Percentiles rank a stretch among this genome's conserved stretches.
Conservation (phyloP, 805 yeast genomes). For the Monosporozyma solicola region DNA sequence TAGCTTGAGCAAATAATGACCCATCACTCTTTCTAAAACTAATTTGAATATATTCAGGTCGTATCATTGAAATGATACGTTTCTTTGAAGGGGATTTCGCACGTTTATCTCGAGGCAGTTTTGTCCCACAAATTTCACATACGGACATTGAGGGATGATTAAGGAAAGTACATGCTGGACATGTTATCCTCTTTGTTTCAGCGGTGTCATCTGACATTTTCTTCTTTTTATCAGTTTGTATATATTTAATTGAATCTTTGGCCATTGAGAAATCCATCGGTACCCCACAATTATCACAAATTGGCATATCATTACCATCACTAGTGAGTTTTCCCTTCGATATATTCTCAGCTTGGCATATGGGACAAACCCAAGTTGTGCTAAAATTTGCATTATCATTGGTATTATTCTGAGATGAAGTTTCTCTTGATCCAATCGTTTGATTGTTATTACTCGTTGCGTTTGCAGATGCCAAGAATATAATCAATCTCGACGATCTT, state of each 20-base stretch:
- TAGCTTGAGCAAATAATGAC: constrained; percentile 39
- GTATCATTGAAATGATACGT: not conserved
- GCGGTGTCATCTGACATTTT: not conserved
- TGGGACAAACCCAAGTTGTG: constrained; percentile 71
- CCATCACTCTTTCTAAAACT: constrained; percentile 75
- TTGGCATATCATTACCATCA: constrained; percentile 27
- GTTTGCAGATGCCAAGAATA: constrained; percentile 22
- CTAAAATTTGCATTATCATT: not conserved
- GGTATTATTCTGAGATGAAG: not conserved
- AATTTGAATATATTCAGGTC: constrained; percentile 40
- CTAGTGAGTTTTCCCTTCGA: constrained; percentile 3
- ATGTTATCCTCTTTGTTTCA: constrained; percentile 18
- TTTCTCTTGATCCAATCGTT: not conserved
- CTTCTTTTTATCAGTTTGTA: not conserved
- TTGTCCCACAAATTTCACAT: constrained; percentile 85
- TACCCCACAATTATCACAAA: constrained; percentile 59
- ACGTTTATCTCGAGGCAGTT: constrained; percentile 24
- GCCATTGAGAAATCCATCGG: constrained; percentile 33
- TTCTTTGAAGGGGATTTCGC: not conserved
- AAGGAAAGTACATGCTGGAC: constrained; percentile 63
- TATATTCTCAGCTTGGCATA: constrained; percentile 38
- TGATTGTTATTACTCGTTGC: not conserved
- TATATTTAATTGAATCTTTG: constrained; percentile 22
- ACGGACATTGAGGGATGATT: constrained; percentile 70
- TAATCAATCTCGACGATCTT: constrained; percentile 68